Base-by-base conservation (phyloP, 495 filamentous ascomycete genomes). In the Hyaloscypha hepaticicola region DNA sequence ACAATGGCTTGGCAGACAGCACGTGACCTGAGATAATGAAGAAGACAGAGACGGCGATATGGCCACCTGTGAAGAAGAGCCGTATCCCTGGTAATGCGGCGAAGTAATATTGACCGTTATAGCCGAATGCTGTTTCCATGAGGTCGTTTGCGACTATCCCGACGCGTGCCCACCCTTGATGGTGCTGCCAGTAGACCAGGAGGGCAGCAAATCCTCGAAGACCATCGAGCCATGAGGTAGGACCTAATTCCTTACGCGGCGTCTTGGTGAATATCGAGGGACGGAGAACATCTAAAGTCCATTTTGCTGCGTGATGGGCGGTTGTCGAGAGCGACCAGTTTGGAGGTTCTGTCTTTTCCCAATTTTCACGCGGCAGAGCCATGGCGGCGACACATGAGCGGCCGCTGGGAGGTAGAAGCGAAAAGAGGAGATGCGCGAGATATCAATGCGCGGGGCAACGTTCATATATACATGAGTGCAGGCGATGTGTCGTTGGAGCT, bases 1-100 rank as follows among this genome's bases (percentile, higher is more conserved):
- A 78, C 45, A 90, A 68, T 0, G 87, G 84, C 64, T 88, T 87
- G 59, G 83, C 80, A 8, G 85, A 88, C 9, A 90, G 77, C 1
- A 85, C 86, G 65, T 88, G 88, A 65, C 88, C 87, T 6, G 87
- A 89, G 45, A 90, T 85, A 58, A 88, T 83, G 73, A 89, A 90
- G 78, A 90, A 90, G 41, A 88, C 80, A 66, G 84, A 80, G 11
- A 90, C 87, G 83, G 88, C 87, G 63, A 88, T 83, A 56, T 83
- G 82, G 25, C 87, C 87, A 11, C 83, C 84, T 25, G 77, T 21
- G 55, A 86, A 77, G 16, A 89, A 69, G 63, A 88, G 73, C 29
- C 87, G 81, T 3, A 89, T 50, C 59, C 86, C 79, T 3, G 87
- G 87, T 16, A 89, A 73, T 71, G 88, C 85, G 58, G 85, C 78